phyloP scores from a whole-genome alignment of 495 filamentous ascomycete species.

The Aspergillus affinis region DNA sequence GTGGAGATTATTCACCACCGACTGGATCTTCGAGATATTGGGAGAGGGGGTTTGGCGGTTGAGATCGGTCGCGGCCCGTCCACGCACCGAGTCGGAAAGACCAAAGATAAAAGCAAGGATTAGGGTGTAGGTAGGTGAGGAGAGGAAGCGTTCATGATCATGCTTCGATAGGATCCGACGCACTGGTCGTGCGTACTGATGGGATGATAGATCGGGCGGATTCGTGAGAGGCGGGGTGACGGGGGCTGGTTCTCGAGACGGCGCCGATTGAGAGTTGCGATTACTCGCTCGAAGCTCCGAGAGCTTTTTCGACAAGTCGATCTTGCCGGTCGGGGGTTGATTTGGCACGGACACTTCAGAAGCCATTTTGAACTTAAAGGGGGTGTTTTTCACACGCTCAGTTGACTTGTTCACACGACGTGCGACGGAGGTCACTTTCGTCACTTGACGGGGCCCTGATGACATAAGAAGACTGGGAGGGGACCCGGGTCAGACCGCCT shows the following conservation, averaged over 20 bases:
- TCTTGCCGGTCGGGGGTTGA: constrained; percentile 38
- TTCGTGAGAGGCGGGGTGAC: constrained; percentile 69
- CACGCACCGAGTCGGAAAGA: constrained; percentile 78
- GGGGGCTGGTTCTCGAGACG: constrained; percentile 64
- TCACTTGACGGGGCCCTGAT: constrained; percentile 2
- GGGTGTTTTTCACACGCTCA: not conserved
- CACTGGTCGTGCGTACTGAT: constrained; percentile 63
- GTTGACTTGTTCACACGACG: not conserved
- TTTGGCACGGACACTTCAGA: constrained; percentile 19
- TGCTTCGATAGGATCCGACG: constrained; percentile 75
- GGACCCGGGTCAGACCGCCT: constrained; percentile 13
- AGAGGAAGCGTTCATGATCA: constrained; percentile 80
- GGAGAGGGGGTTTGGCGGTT: constrained; percentile 53
- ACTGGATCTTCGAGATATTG: constrained; percentile 61
- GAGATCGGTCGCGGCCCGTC: constrained; percentile 68
- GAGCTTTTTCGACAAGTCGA: constrained; percentile 61
- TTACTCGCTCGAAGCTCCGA: constrained; percentile 67
- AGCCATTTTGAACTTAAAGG: constrained; percentile 28
- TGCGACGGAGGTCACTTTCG: not conserved
- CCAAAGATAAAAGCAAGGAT: constrained; percentile 81
- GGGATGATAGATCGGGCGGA: constrained; percentile 61
- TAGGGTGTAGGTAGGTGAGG: constrained; percentile 74
- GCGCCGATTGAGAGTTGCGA: constrained; percentile 49
- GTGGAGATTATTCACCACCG: constrained; percentile 67
- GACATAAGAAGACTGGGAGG: constrained; percentile 8